These are phyloP conservation scores for Chrysopogon serrulatus DNA, from an alignment of 176 grass and related monocot species.

Conservation along the genomic window DNA sequence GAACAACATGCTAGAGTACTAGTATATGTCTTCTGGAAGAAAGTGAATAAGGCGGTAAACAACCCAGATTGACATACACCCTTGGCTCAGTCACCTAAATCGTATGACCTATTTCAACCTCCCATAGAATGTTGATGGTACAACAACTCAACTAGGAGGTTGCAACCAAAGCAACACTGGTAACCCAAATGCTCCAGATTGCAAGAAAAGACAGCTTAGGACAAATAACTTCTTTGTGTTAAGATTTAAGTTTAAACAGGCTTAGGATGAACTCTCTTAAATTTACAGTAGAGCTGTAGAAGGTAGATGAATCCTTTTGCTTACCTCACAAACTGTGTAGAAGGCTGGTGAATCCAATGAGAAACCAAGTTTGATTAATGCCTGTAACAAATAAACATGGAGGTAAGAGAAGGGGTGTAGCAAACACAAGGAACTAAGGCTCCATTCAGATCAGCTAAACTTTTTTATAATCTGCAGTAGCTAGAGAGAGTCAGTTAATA, in stretches of 20 bases:
- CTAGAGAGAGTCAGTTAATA: background rate
- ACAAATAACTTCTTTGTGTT: background rate
- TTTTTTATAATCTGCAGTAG: background rate
- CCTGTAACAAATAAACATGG: conserved; percentile 40
- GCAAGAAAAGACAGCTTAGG: background rate
- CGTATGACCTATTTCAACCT: background rate
- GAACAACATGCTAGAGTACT: background rate
- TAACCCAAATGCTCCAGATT: background rate
- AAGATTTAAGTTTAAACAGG: background rate
- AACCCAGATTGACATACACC: background rate
- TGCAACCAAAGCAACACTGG: background rate
- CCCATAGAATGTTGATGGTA: background rate
- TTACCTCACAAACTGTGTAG: conserved; percentile 40
- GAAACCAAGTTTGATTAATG: conserved; percentile 26
- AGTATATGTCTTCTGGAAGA: background rate
- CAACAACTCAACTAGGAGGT: background rate
- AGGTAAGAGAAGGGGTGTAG: background rate
- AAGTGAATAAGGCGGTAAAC: background rate
- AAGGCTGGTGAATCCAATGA: conserved; percentile 38
- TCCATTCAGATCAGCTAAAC: background rate
- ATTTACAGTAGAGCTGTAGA: background rate
- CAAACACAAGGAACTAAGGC: background rate
- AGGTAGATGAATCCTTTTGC: background rate
- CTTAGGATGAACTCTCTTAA: background rate
- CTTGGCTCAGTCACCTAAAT: background rate